phyloP scores from a whole-genome alignment of 176 grass and related monocot genomes.

The Poa pratensis region DNA sequence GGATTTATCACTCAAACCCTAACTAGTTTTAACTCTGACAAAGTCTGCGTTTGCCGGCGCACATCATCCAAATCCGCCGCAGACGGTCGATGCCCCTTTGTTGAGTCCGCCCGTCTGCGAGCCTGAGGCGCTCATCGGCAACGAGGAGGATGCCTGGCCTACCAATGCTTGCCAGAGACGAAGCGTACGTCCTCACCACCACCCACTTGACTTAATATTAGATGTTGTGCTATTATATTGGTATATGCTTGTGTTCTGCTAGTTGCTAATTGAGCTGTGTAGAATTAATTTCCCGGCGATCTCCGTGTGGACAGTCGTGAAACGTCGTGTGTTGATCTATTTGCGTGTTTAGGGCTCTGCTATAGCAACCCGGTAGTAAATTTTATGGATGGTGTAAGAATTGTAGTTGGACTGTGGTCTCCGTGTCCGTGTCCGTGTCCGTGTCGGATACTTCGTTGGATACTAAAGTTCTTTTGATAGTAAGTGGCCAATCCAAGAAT shows the following conservation, averaged over 20 bases:
- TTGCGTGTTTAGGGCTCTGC: neutral
- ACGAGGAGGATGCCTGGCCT: slow-evolving; percentile 43
- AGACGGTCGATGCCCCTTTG: neutral
- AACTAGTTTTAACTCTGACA: neutral
- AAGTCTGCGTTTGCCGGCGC: neutral
- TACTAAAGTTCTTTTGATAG: neutral
- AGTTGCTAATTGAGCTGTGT: neutral
- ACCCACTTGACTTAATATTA: neutral
- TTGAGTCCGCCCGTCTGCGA: neutral
- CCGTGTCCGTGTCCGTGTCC: neutral
- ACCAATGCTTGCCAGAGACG: slow-evolving; percentile 31
- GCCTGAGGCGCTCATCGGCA: neutral
- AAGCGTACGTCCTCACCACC: neutral
- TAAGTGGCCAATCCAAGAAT: neutral
- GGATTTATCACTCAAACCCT: slow-evolving; percentile 23
- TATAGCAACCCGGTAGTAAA: neutral
- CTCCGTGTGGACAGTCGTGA: neutral
- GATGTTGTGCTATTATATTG: neutral
- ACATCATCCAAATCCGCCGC: neutral
- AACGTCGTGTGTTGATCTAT: neutral
- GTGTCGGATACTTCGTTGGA: neutral
- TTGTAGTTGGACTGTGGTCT: neutral
- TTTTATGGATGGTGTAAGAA: neutral
- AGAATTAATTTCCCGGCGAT: neutral
- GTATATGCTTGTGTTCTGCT: neutral